A percentile compares a stretch with the other conserved stretches of the same genome.
These are phyloP conservation scores for Odontarrhena argentea DNA, from an alignment of 345 rosid genomes.

Conservation along the genomic window DNA sequence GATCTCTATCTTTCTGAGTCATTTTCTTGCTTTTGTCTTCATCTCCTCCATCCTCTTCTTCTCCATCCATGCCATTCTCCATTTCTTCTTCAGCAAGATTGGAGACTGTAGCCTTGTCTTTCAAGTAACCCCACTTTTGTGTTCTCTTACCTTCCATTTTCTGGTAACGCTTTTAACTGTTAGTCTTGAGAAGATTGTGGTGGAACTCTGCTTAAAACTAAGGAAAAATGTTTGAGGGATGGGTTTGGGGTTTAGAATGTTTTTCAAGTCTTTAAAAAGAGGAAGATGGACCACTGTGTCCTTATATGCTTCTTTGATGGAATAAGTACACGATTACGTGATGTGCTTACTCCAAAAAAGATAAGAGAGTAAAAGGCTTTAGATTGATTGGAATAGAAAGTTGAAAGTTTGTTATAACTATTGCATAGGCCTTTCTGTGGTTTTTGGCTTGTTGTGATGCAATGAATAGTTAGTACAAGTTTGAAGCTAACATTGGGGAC, in stretches of 20 bases:
- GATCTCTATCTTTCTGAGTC: constrained; percentile 32
- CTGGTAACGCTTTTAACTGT: neutral
- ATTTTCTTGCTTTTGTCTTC: constrained; percentile 44
- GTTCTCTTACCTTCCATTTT: constrained; percentile 46
- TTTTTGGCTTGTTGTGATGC: constrained; percentile 36
- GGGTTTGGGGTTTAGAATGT: constrained; percentile 32
- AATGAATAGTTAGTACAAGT: constrained; percentile 28
- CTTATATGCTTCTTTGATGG: constrained; percentile 44
- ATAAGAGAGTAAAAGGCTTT: neutral
- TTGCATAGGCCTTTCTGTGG: constrained; percentile 28
- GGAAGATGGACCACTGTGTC: constrained; percentile 44
- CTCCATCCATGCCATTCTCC: constrained; percentile 46
- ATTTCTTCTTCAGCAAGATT: constrained; percentile 50
- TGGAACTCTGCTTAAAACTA: constrained; percentile 10
- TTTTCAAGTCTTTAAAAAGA: constrained; percentile 39
- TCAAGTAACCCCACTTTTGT: constrained; percentile 42
- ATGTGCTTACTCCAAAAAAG: constrained; percentile 32
- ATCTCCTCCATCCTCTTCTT: constrained; percentile 46
- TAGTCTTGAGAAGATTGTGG: constrained; percentile 20
- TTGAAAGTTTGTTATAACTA: constrained; percentile 2
- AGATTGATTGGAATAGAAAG: constrained; percentile 16
- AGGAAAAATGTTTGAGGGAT: constrained; percentile 18
- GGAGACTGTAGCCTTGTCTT: constrained; percentile 43
- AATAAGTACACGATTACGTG: constrained; percentile 43
- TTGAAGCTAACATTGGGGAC: constrained; percentile 29